These are phyloP conservation scores for Rhizoclosmatium sp. DNA, from an alignment of 192 early-diverging fungal genomes.

Conservation along the genomic window DNA sequence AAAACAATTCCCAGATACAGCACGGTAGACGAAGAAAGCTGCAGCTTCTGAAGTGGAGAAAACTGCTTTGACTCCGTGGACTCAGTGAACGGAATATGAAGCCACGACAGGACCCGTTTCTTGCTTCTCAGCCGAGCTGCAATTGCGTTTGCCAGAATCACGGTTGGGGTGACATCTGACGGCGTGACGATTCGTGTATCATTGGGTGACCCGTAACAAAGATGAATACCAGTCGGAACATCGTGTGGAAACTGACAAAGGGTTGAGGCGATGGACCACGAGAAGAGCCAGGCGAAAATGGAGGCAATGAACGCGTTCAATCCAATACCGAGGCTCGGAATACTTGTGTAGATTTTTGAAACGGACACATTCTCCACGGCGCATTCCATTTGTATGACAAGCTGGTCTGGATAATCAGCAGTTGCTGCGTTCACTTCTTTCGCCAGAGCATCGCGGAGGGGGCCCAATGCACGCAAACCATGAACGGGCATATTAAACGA, in stretches of 20 bases:
- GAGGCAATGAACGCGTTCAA: slow-evolving; percentile 5
- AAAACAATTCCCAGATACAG: slow-evolving; percentile 5
- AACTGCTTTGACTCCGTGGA: neutral
- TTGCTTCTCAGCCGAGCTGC: too few species aligned
- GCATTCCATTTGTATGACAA: neutral
- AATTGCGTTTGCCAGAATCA: too few species aligned
- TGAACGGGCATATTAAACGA: too few species aligned
- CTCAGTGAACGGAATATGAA: too few species aligned
- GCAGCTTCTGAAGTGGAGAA: neutral
- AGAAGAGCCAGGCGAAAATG: slow-evolving; percentile 8
- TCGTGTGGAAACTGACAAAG: neutral
- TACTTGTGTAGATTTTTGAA: neutral
- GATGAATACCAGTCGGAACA: too few species aligned
- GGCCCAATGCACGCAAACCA: neutral
- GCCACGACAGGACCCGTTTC: too few species aligned
- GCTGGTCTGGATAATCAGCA: neutral
- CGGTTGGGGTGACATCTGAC: too few species aligned
- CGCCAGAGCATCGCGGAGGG: neutral
- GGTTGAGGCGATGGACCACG: slow-evolving; percentile 1
- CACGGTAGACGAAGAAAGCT: neutral
- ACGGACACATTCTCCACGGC: neutral
- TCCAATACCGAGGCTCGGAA: neutral
- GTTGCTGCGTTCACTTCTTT: neutral
- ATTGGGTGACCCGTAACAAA: too few species aligned
- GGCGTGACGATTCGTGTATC: too few species aligned